phyloP scores from a whole-genome alignment of 2,329 filamentous ascomycete genomes.

The Aspergillus sp. region DNA sequence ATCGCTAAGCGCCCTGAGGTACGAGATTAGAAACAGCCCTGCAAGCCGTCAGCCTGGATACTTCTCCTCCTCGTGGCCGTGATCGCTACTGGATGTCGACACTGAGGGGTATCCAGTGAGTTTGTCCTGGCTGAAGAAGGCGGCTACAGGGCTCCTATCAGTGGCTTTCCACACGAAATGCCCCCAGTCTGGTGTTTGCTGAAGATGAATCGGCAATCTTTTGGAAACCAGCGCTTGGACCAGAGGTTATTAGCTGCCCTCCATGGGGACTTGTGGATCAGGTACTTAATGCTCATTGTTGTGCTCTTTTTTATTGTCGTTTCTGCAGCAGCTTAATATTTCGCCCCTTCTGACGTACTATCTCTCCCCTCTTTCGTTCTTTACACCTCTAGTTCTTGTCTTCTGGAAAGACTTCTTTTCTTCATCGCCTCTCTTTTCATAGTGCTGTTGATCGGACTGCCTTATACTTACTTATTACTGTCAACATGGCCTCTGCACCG shows the following conservation, averaged over 20 bases:
- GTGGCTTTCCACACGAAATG: slow-evolving; percentile 12
- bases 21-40: slow-evolving; percentile 11
- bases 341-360: background rate
- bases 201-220: slow-evolving; percentile 8
- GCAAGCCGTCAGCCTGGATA: slow-evolving; percentile 5
- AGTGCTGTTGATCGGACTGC: slow-evolving; percentile 3
- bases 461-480: background rate
- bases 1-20: slow-evolving; percentile 7
- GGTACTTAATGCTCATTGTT: slow-evolving; percentile 5
- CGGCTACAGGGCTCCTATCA: slow-evolving; percentile 9
- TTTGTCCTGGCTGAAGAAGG: background rate
- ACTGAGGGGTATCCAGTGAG: background rate
- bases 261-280: background rate
- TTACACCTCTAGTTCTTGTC: slow-evolving; percentile 2
- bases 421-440: background rate
- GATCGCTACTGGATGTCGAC: background rate
- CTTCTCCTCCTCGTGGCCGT: background rate
- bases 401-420: slow-evolving; percentile 14
- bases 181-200: background rate
- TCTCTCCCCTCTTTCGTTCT: slow-evolving; percentile 5
- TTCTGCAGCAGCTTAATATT: background rate
- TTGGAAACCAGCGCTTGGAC: slow-evolving; percentile 1
- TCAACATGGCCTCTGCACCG: slow-evolving; percentile 5
- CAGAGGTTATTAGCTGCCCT: background rate
- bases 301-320: background rate